Percentiles rank a stretch among this genome's conserved stretches.
phyloP scores from a whole-genome alignment of 208 protist species.

The Leishmania lainsoni region DNA sequence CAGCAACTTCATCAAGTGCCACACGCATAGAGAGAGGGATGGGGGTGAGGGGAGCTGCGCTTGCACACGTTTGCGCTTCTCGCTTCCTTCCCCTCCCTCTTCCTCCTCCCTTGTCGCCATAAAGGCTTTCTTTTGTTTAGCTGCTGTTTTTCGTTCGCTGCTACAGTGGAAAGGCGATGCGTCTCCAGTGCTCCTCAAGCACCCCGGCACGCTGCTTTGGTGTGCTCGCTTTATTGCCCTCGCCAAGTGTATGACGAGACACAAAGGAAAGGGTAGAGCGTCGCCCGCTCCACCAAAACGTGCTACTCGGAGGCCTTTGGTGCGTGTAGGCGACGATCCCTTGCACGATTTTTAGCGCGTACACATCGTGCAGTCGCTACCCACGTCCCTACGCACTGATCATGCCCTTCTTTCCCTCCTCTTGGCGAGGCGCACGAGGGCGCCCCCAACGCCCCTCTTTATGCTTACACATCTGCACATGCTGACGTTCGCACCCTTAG shows the following conservation, averaged over 20 bases:
- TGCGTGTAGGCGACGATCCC: not conserved
- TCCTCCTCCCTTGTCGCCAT: not conserved
- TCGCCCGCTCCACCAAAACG: not conserved
- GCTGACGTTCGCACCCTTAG: not conserved
- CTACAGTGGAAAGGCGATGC: not conserved
- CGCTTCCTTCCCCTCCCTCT: not conserved
- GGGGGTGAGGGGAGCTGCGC: not conserved
- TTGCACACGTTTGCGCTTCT: not conserved
- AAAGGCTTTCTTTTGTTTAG: not conserved
- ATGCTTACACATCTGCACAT: not conserved
- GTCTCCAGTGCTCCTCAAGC: not conserved
- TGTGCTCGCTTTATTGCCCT: not conserved
- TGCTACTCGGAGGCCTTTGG: not conserved
- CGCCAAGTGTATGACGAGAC: not conserved
- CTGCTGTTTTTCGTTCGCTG: not conserved
- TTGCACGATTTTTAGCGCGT: not conserved
- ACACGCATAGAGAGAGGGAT: too few species aligned
- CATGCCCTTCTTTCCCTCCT: not conserved
- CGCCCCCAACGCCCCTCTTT: not conserved
- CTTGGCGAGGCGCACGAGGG: not conserved
- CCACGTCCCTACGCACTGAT: not conserved
- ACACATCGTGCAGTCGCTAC: not conserved
- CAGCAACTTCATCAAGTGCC: not conserved
- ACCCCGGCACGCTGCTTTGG: not conserved
- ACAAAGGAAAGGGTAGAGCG: not conserved